Base-by-base conservation (phyloP, 768 basidiomycete genomes). In the Mycena filopes region DNA sequence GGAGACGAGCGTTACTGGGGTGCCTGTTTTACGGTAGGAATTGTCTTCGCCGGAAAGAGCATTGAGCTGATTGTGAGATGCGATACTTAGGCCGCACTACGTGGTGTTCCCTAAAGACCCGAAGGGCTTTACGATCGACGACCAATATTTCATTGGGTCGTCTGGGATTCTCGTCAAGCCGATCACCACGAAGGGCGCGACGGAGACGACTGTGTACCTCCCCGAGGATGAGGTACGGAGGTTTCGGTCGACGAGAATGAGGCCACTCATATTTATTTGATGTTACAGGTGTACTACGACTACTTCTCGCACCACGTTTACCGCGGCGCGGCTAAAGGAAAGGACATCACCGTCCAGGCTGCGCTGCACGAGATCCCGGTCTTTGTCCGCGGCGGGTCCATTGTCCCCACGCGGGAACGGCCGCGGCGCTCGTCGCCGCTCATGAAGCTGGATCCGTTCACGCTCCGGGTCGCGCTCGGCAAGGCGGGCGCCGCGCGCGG, bases 371-470 rank as follows among this genome's bases (percentile, higher is more conserved):
- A 92, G 67, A 81, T 96, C 47, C 98, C 98, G 2, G 80, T 98
- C 38, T 86, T 97, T 74, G 81, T 96, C 55, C 95, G 92, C 31
- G 98, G 98, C 15, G 96, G 96, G 1, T 94, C 93, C 16, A 94
- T 99, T 74, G 72, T 99, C 7, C 81, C 96, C 3, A 93, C 94
- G 3, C 91, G 95, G 53, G 91, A 95, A 75, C 90, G 96, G 26
- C 92, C 94, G 2, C 84, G 98, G 41, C 86, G 96, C 2, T 85
- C 97, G 1, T 94, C 97, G 0, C 83, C 89, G 0, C 82, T 96
- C 43, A 97, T 98, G 93, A 93, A 90, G 80, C 78, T 83, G 56
- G 98, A 99, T 74, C 98, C 97, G 0, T 94, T 96, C 83, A 98
- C 96, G 0, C 85, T 99, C 41, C 89, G 91, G 59, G 85, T 97